Base-by-base conservation (phyloP, 441 rosid genomes). In the Populus hybrid region DNA sequence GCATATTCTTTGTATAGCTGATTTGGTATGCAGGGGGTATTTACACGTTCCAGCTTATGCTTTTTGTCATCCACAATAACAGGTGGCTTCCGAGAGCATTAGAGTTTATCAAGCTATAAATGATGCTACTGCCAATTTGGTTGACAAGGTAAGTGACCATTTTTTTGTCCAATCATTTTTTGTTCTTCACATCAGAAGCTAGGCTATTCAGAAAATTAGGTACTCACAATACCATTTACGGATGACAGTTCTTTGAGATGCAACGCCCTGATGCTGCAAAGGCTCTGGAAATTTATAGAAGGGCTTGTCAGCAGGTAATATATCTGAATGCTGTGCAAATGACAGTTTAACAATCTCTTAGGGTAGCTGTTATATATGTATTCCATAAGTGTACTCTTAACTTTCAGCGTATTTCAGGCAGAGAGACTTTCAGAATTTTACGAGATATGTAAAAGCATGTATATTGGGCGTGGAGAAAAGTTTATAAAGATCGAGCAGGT, bases 401-500 rank as follows among this genome's bases (percentile, higher is more conserved):
- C 38, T 66, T 4, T 70, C 65, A 81, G 61, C 66, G 74, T 46
- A 66, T 78, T 53, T 80, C 90, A 95, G 99, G 98, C 97, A 14
- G 99, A 88, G 86, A 84, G 92, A 74, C 92, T 95, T 28, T 95
- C 99, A 75, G 99, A 92, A 82, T 95, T 95, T 83, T 95, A 85
- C 72, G 95, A 95, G 91, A 88, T 95, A 65, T 94, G 99, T 89
- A 95, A 90, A 87, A 91, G 85, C 80, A 75, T 94, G 84, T 88
- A 88, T 86, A 81, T 89, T 83, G 98, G 95, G 70, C 93, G 89
- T 36, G 97, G 97, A 77, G 99, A 94, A 71, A 90, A 77, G 84
- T 91, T 91, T 85, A 77, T 87, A 42, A 95, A 90, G 89, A 94
- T 95, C 83, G 97, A 95, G 83, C 98, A 95, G 99, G 99, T 95